These are phyloP conservation scores for Taphrina betulina DNA, from an alignment of 1,139 yeast species.

Conservation along the genomic window DNA sequence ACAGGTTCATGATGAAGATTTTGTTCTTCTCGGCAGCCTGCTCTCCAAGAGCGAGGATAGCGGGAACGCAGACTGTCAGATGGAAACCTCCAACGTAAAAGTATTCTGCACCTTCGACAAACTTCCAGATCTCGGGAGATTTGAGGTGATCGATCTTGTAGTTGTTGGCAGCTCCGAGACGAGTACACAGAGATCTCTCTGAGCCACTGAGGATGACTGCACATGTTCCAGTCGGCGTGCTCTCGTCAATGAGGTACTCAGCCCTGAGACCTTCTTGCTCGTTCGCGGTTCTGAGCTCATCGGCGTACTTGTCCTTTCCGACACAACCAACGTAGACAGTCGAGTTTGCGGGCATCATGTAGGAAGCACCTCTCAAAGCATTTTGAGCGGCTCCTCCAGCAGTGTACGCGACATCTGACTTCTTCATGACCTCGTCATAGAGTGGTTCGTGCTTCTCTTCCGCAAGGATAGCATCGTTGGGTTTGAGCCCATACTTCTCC, in stretches of 20 bases:
- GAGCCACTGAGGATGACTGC: constrained; percentile 90
- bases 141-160: constrained; percentile 86
- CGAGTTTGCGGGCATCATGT: constrained; percentile 73
- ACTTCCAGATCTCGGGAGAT: constrained; percentile 84
- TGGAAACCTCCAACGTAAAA: constrained; percentile 98
- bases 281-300: constrained; percentile 78
- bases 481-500: constrained; percentile 68
- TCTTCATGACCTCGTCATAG: constrained; percentile 64
- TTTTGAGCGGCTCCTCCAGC: constrained; percentile 99
- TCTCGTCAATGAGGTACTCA: constrained; percentile 65
- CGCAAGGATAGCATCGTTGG: constrained; percentile 89
- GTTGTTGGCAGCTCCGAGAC: constrained; percentile 96
- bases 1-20: constrained; percentile 71
- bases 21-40: constrained; percentile 86
- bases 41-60: constrained; percentile 82
- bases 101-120: constrained; percentile 74
- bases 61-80: constrained; percentile 94
- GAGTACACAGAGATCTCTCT: constrained; percentile 91
- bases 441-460: constrained; percentile 87
- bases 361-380: constrained; percentile 98
- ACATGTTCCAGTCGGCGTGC: constrained; percentile 90
- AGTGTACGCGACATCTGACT: constrained; percentile 63
- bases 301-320: constrained; percentile 87
- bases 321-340: constrained; percentile 96
- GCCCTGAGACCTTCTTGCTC: constrained; percentile 83